Conservation (phyloP, 345 rosid genomes). For the Lumnitzera littorea region DNA sequence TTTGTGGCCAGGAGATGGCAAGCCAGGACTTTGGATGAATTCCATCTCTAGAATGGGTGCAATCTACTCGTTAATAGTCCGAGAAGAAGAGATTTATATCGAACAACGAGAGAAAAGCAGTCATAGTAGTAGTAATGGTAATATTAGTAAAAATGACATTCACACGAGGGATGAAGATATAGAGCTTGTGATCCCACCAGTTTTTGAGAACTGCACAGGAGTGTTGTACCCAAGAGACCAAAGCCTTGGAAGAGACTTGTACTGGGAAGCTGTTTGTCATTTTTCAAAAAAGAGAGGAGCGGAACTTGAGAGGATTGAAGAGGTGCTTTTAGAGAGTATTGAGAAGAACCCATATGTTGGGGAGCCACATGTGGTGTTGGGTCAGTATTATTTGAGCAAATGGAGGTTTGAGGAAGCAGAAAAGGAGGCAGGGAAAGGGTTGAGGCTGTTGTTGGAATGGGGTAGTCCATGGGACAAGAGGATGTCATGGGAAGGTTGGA, state of each 20-base stretch:
- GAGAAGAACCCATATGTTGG: conserved; percentile 76
- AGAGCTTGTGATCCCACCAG: conserved; percentile 73
- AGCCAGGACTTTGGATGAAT: conserved; percentile 84
- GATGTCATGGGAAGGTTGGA: conserved; percentile 92
- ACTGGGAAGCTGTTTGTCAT: conserved; percentile 79
- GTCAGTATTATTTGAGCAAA: conserved; percentile 48
- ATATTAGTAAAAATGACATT: not conserved
- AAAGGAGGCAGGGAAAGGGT: conserved; percentile 53
- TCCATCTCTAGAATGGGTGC: conserved; percentile 82
- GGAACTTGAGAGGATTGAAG: conserved; percentile 42
- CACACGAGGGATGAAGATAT: conserved; percentile 49
- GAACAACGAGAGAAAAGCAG: conserved; percentile 35
- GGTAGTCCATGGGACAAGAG: conserved; percentile 95
- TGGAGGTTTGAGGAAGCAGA: conserved; percentile 69
- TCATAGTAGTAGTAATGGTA: conserved; percentile 21
- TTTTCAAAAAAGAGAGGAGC: conserved; percentile 18
- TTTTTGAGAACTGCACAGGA: conserved; percentile 50
- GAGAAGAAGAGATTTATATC: conserved; percentile 72
- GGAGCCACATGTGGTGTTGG: conserved; percentile 73
- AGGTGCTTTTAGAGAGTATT: conserved; percentile 29
- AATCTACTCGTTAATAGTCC: conserved; percentile 44
- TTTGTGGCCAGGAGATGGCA: conserved; percentile 89
- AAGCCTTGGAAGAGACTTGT: conserved; percentile 51
- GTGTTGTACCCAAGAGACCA: conserved; percentile 52
- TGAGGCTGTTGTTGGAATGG: conserved; percentile 69